Percentiles rank a stretch among this genome's conserved stretches.
Evolutionary conservation across 2,329 filamentous ascomycete species (phyloP).

Genomic region (Colletotrichum musae): DNA sequence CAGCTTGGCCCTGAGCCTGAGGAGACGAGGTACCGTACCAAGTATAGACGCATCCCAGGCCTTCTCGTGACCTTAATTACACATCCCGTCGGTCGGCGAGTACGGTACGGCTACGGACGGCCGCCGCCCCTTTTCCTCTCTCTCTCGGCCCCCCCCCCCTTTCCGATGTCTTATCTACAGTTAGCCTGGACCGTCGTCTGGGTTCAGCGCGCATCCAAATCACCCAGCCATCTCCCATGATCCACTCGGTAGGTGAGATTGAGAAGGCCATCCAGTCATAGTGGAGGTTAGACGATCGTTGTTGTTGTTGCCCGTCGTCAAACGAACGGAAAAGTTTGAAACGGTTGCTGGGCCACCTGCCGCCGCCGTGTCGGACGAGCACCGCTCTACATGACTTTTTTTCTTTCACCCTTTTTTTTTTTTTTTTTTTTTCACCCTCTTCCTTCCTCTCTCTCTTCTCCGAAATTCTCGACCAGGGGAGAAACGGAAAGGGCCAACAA

Average conservation of each 20-base stretch:
- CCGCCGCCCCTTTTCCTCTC: constrained; percentile 16
- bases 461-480: constrained; percentile 1
- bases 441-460: not conserved
- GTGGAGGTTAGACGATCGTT: not conserved
- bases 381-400: not conserved
- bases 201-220: constrained; percentile 40
- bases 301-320: constrained; percentile 20
- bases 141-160: not conserved
- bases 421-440: not conserved
- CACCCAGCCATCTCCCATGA: constrained; percentile 37
- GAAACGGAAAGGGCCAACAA: constrained; percentile 13
- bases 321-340: constrained; percentile 5
- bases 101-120: constrained; percentile 5
- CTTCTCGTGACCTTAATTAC: constrained; percentile 25
- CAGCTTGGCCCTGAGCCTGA: not conserved
- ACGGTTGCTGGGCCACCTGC: constrained; percentile 14
- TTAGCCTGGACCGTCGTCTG: constrained; percentile 23
- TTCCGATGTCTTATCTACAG: constrained; percentile 28
- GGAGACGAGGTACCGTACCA: not conserved
- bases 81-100: constrained; percentile 18
- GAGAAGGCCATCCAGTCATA: too few relatives aligned
- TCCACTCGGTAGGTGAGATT: constrained; percentile 8
- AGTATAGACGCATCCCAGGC: constrained; percentile 7
- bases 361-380: not conserved
- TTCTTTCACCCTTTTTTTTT: not conserved